A percentile compares a stretch with the other conserved stretches of the same genome.
Evolutionary conservation across 1,284 basidiomycete species (phyloP).

Genomic region (Cutaneotrichosporon cyanovorans): DNA sequence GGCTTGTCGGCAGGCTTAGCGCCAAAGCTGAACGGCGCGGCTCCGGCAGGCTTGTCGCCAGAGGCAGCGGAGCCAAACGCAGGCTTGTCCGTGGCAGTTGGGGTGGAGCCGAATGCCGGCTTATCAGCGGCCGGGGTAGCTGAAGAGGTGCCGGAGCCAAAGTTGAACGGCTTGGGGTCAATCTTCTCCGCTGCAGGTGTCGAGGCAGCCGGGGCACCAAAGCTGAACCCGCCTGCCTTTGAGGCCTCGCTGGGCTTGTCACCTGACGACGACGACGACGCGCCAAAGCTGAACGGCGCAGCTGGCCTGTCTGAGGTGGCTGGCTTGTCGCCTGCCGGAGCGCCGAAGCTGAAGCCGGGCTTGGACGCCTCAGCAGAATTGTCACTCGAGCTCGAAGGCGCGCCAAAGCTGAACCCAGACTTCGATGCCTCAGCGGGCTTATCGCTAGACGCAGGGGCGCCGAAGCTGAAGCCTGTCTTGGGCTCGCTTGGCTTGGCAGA

Average conservation of each 20-base stretch:
- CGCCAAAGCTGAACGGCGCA: constrained; percentile 2
- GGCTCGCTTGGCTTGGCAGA: no score
- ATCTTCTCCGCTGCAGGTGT: not conserved
- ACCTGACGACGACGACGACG: not conserved
- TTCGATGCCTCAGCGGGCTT: constrained; percentile 10
- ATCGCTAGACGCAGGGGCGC: constrained; percentile 8
- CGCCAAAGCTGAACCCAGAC: constrained; percentile 17
- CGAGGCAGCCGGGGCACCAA: not conserved
- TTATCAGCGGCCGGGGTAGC: constrained; percentile 3
- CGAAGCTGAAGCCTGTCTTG: constrained; percentile 12
- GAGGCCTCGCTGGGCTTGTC: not conserved
- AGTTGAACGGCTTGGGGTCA: constrained; percentile 1
- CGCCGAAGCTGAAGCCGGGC: constrained; percentile 8
- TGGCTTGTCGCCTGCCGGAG: constrained; percentile 10
- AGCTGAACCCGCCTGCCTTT: constrained; percentile 2
- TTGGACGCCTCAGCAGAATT: constrained; percentile 15
- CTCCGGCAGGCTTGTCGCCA: constrained; percentile 2
- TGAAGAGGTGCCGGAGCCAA: no score
- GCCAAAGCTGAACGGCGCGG: constrained; percentile 9
- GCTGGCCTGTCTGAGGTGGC: constrained; percentile 11
- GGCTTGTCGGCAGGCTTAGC: constrained; percentile 7
- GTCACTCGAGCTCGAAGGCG: constrained; percentile 8
- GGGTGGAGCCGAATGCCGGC: constrained; percentile 14
- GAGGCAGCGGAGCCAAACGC: constrained; percentile 15
- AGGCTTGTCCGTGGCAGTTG: constrained; percentile 9